A percentile compares a stretch with the other conserved stretches of the same genome.
These are phyloP conservation scores for Steccherinum ochraceum DNA, from an alignment of 768 basidiomycete genomes.

Conservation along the genomic window DNA sequence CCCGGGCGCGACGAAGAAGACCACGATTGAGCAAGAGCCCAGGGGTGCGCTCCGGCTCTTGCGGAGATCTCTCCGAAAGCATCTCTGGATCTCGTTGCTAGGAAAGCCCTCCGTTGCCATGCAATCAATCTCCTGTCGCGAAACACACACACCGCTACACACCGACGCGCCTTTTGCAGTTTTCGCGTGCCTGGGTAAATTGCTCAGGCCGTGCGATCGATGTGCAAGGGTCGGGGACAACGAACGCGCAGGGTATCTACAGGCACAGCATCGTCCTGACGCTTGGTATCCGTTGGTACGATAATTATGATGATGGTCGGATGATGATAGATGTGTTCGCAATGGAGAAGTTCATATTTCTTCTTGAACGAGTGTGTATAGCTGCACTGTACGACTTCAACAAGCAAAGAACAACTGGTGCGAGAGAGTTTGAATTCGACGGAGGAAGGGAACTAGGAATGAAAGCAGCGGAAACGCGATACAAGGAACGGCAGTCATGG, in stretches of 20 bases:
- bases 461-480: not conserved
- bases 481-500: not conserved
- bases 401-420: not conserved
- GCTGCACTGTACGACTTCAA: not conserved
- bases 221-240: too few relatives aligned
- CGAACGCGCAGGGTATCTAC: too few relatives aligned
- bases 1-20: conserved; percentile 73
- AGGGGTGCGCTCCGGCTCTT: not conserved
- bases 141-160: too few relatives aligned
- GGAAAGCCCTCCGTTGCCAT: too few relatives aligned
- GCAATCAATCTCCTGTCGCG: too few relatives aligned
- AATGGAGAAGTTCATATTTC: not conserved
- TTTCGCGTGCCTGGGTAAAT: too few relatives aligned
- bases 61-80: not conserved
- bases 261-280: too few relatives aligned
- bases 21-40: conserved; percentile 54
- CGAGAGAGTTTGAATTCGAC: not conserved
- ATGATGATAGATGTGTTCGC: too few relatives aligned
- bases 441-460: not conserved
- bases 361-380: not conserved
- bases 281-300: too few relatives aligned
- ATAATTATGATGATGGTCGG: too few relatives aligned
- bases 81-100: not conserved
- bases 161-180: too few relatives aligned
- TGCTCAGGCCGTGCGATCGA: not conserved